Percentiles rank a stretch among this genome's conserved stretches.
Conservation (phyloP, 371 early-diverging fungal genomes). For the Haplosporangium sp. region DNA sequence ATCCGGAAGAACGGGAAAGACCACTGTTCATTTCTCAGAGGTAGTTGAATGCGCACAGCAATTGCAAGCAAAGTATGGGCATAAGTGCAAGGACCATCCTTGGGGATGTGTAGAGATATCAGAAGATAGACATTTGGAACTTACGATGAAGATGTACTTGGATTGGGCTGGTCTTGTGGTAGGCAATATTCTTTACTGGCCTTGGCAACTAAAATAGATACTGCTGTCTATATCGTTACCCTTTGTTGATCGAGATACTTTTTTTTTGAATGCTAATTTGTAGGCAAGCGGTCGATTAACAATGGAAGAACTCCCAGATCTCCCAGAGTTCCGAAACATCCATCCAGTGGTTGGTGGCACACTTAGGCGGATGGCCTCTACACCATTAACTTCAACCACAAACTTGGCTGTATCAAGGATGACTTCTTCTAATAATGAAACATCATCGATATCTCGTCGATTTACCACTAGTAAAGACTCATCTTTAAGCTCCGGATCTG, state of each 20-base stretch:
- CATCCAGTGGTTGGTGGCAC: conserved; percentile 17
- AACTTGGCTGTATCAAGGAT: background rate
- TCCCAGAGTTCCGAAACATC: conserved; percentile 40
- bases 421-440: background rate
- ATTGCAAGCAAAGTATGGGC: conserved; percentile 36
- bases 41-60: conserved; percentile 44
- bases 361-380: conserved; percentile 42
- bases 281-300: conserved; percentile 50
- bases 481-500: background rate
- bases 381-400: conserved; percentile 15
- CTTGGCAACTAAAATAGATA: too few species aligned
- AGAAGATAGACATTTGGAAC: conserved; percentile 31
- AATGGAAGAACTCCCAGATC: conserved; percentile 51
- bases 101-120: conserved; percentile 50
- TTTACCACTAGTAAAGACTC: background rate
- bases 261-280: background rate
- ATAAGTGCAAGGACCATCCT: conserved; percentile 39
- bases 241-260: too few species aligned
- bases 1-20: conserved; percentile 19
- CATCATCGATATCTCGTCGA: background rate
- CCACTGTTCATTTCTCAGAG: conserved; percentile 46
- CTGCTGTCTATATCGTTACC: too few species aligned
- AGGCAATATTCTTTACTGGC: conserved; percentile 1
- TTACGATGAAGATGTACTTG: conserved; percentile 54
- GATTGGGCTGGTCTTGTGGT: conserved; percentile 55